Conservation (phyloP, 768 basidiomycete genomes). For the Phylloporus scabripes region DNA sequence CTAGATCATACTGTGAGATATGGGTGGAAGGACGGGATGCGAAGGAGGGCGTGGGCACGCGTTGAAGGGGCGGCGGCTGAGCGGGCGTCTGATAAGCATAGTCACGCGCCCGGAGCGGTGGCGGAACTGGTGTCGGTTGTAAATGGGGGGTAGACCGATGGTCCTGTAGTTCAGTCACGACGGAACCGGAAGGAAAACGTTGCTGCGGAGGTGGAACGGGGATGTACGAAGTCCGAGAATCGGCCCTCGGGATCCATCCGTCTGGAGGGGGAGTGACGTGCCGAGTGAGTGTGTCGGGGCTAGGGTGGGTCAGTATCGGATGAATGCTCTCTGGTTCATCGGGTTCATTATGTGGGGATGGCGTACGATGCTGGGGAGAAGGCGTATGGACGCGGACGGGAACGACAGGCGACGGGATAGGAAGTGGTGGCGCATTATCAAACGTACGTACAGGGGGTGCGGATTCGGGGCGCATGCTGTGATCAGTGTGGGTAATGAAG, state of each 20-base stretch:
- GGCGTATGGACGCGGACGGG: constrained; percentile 16
- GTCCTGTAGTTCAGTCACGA: constrained; percentile 13
- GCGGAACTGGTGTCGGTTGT: constrained; percentile 16
- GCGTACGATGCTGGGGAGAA: constrained; percentile 15
- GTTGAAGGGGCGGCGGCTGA: constrained; percentile 9
- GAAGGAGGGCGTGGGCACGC: constrained; percentile 17
- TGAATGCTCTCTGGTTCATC: constrained; percentile 25
- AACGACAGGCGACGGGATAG: constrained; percentile 15
- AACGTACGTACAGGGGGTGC: constrained; percentile 22
- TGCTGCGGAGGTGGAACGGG: constrained; percentile 20
- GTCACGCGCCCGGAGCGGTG: constrained; percentile 26
- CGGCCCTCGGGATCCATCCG: constrained; percentile 27
- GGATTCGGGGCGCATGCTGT: constrained; percentile 26
- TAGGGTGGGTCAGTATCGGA: constrained; percentile 26
- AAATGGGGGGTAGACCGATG: constrained; percentile 1
- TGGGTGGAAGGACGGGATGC: constrained; percentile 27
- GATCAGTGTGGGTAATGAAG: constrained; percentile 11
- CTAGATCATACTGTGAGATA: constrained; percentile 29
- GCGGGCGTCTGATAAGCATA: constrained; percentile 23
- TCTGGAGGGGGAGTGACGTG: constrained; percentile 15
- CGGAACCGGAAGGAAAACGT: constrained; percentile 9
- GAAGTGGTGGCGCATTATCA: constrained; percentile 19
- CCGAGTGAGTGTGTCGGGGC: constrained; percentile 7
- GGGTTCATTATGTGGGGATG: constrained; percentile 3
- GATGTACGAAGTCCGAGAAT: constrained; percentile 24